Evolutionary conservation across 352 stramenopile genomes (phyloP).

Genomic region (Globisporangium nunn): DNA sequence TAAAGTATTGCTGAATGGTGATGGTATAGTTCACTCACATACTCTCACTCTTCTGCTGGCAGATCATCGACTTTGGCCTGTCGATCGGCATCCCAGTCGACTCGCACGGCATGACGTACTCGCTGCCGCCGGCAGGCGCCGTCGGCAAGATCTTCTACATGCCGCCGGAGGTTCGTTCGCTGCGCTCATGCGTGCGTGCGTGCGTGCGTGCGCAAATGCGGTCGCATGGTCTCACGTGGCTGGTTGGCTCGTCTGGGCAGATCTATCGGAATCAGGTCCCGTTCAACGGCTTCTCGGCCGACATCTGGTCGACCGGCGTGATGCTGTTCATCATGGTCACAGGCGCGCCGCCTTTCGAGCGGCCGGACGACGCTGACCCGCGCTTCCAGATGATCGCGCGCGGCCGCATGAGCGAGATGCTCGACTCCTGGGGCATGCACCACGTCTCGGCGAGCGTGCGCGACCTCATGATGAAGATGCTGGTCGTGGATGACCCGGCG

Average conservation of each 20-base stretch:
- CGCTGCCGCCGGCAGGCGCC: slow-evolving; percentile 62
- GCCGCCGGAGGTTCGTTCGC: slow-evolving; percentile 57
- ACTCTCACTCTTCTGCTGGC: not conserved
- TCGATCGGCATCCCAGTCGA: slow-evolving; percentile 83
- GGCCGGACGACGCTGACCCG: slow-evolving; percentile 69
- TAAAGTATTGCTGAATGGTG: too few relatives aligned
- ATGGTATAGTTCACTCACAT: not conserved
- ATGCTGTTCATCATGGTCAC: slow-evolving; percentile 95
- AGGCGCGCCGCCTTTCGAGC: slow-evolving; percentile 88
- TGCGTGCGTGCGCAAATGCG: not conserved
- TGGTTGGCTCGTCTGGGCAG: slow-evolving; percentile 16
- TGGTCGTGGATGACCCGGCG: slow-evolving; percentile 75
- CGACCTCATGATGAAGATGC: slow-evolving; percentile 72
- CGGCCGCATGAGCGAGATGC: slow-evolving; percentile 75
- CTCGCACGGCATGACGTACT: slow-evolving; percentile 81
- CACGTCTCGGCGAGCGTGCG: slow-evolving; percentile 66
- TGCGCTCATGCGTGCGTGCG: not conserved
- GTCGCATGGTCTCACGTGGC: not conserved
- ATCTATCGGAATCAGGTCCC: slow-evolving; percentile 87
- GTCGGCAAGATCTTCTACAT: slow-evolving; percentile 90
- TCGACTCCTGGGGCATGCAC: slow-evolving; percentile 83
- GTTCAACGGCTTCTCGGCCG: slow-evolving; percentile 89
- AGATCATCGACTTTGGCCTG: slow-evolving; percentile 87
- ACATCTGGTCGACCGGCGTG: slow-evolving; percentile 92
- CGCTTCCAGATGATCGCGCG: slow-evolving; percentile 83